Base-by-base conservation (phyloP, 1,139 yeast species). In the Kodamaea fungicola region DNA sequence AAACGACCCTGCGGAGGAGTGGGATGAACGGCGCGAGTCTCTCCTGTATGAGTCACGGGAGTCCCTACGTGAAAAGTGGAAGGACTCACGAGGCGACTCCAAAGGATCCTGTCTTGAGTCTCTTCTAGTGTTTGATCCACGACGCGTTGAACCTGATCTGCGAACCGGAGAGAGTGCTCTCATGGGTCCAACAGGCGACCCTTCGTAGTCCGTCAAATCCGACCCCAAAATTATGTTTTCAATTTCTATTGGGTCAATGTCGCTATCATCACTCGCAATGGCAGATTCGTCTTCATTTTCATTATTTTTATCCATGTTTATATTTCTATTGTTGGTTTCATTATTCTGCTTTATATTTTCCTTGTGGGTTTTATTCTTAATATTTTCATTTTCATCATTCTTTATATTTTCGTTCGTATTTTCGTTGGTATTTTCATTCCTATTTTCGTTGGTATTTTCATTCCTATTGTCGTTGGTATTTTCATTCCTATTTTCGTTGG, bases 1-100 rank as follows among this genome's bases (percentile, higher is more conserved):
- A 4, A 46, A 43, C 2, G 64, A 55, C 3, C 42, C 42, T 6
- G 44, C 33, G 27, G 69, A 64, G 2, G 57, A 46, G 3, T 51
- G 29, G 0, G 71, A 64, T 2, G 66, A 57, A 12, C 46, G 38
- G 8, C 55, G 32, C 3, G 59, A 51, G 7, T 23, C 16, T 5
- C 19, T 16, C 5, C 19, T 16, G 19, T 16, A 16, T 5, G 19
- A 16, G 19, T 16, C 19, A 4, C 19, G 19, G 19, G 19, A 16
- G 19, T 16, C 19, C 5, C 19, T 16, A 5, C 19, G 19, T 4
- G 19, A 16, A 16, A 16, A 16, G 19, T 16, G 19, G 21, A 32
- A 24, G n/a, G 27, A 24, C 4, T 9, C n/a, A 3, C 27, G n/a
- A 4, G 27, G 27, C 3, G 10, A 10, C 5, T 16, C 19, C 19